Conservation (phyloP, 1,284 basidiomycete species). For the Tilletia horrida region DNA sequence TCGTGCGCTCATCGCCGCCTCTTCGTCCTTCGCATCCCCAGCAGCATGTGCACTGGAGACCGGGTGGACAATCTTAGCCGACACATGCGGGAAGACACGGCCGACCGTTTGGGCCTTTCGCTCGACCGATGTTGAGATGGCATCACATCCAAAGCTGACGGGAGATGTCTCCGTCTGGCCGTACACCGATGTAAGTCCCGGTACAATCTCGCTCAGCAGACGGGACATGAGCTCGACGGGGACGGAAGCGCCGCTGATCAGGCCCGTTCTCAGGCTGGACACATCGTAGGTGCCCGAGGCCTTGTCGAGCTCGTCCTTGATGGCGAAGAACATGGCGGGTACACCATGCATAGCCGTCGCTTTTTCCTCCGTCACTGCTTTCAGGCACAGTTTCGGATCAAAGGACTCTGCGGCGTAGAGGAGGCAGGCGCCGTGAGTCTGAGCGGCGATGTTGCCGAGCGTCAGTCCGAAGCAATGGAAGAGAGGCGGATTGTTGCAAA, state of each 20-base stretch:
- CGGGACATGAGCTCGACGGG: conserved; percentile 70
- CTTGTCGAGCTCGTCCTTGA: conserved; percentile 62
- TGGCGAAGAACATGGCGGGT: conserved; percentile 71
- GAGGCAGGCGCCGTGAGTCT: conserved; percentile 69
- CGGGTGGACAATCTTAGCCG: conserved; percentile 67
- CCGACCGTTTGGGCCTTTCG: conserved; percentile 67
- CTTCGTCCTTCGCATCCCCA: conserved; percentile 57
- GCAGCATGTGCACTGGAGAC: neutral
- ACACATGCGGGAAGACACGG: conserved; percentile 69
- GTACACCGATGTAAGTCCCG: conserved; percentile 67
- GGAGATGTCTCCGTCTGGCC: conserved; percentile 61
- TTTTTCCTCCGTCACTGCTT: conserved; percentile 64
- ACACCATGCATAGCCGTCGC: conserved; percentile 79
- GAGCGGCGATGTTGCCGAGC: conserved; percentile 74
- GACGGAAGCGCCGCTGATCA: conserved; percentile 72
- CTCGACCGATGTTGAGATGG: neutral
- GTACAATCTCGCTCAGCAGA: conserved; percentile 59
- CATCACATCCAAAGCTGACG: conserved; percentile 67
- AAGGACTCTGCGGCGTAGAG: conserved; percentile 71
- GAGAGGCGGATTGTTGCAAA: conserved; percentile 42
- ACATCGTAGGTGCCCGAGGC: conserved; percentile 25
- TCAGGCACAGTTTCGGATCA: conserved; percentile 67
- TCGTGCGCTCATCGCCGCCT: conserved; percentile 55
- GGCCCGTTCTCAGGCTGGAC: conserved; percentile 64
- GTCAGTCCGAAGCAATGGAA: conserved; percentile 76